Conservation (phyloP, 2,329 filamentous ascomycete genomes). For the Leptodontidium sp. region DNA sequence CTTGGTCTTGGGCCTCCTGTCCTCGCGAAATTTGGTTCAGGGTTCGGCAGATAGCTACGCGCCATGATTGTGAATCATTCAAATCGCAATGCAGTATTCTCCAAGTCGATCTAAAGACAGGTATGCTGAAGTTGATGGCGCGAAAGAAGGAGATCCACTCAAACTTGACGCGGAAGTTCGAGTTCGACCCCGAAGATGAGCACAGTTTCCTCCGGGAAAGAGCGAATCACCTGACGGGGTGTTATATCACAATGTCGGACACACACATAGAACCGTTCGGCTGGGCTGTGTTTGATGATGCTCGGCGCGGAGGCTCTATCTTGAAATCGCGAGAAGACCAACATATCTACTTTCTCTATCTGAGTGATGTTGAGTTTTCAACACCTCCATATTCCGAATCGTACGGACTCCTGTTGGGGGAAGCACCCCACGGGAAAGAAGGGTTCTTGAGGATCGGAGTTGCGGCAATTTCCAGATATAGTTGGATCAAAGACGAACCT, state of each 20-base stretch:
- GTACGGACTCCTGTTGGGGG: not conserved
- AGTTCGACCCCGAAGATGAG: not conserved
- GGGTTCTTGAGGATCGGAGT: not conserved
- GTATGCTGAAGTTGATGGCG: not conserved
- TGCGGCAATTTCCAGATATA: not conserved
- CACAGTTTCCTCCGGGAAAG: not conserved
- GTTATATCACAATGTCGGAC: not conserved
- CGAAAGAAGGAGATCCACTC: not conserved
- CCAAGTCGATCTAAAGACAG: not conserved
- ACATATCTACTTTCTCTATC: not conserved
- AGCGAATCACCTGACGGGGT: not conserved
- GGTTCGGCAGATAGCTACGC: not conserved
- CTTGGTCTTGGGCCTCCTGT: constrained; percentile 5
- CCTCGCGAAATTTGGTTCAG: constrained; percentile 7
- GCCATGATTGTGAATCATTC: constrained; percentile 1
- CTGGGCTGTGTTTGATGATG: constrained; percentile 9
- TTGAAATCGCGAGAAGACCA: not conserved
- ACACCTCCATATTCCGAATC: not conserved
- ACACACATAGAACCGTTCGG: not conserved
- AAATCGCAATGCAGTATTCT: not conserved
- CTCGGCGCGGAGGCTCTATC: not conserved
- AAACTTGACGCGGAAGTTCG: not conserved
- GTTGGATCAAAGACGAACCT: not conserved
- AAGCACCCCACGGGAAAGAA: not conserved
- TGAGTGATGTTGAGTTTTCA: not conserved